phyloP scores from a whole-genome alignment of 306 rosid genomes.

The Prunus mongolica region DNA sequence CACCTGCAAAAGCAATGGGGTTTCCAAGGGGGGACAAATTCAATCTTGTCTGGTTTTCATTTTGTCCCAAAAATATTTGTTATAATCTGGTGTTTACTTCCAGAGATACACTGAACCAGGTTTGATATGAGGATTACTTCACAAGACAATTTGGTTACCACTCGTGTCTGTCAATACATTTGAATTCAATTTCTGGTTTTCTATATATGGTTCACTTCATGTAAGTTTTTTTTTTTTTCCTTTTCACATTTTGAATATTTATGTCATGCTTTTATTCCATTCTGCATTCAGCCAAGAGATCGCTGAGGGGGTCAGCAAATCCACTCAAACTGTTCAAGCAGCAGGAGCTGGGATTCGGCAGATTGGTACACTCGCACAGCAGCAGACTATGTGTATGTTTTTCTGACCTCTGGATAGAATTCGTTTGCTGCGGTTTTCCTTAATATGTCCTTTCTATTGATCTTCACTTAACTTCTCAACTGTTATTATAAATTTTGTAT shows the following conservation, averaged over 20 bases:
- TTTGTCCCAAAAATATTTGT: background rate
- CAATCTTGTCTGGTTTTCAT: background rate
- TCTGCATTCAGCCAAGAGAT: constrained; percentile 74
- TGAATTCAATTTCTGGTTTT: background rate
- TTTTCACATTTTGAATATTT: background rate
- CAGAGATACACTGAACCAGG: background rate
- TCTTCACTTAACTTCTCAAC: background rate
- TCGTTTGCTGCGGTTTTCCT: background rate
- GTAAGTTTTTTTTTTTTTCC: background rate
- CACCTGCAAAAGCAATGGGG: background rate
- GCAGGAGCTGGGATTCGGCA: constrained; percentile 87
- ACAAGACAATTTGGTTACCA: background rate
- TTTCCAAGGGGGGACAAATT: background rate
- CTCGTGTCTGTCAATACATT: background rate
- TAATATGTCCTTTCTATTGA: background rate
- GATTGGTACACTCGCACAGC: constrained; percentile 70
- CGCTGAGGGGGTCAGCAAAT: constrained; percentile 81
- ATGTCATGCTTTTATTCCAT: background rate
- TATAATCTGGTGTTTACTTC: background rate
- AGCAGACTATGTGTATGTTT: constrained; percentile 80
- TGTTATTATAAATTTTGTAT: background rate
- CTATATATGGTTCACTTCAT: background rate
- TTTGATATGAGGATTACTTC: background rate
- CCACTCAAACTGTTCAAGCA: constrained; percentile 87
- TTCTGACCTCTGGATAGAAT: background rate